Conservation (phyloP, 2,329 filamentous ascomycete species). For the Penicillium decumbens region DNA sequence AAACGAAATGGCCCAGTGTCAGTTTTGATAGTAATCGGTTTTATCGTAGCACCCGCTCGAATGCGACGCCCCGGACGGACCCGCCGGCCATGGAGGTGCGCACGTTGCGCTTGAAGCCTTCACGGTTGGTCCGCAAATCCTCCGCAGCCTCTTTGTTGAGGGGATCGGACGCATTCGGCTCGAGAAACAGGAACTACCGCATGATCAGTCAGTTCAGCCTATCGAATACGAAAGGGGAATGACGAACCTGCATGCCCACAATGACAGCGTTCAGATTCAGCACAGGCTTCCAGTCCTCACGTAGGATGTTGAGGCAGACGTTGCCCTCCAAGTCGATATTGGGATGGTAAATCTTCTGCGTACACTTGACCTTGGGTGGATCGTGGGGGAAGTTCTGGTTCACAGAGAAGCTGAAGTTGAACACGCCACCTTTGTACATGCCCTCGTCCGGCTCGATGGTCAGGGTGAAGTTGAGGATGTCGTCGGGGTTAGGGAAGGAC, state of each 20-base stretch:
- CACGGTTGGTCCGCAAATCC: conserved; percentile 77
- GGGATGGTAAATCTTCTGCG: conserved; percentile 97
- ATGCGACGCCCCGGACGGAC: conserved; percentile 64
- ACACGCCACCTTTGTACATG: conserved; percentile 81
- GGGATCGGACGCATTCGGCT: conserved; percentile 95
- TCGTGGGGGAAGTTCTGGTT: conserved; percentile 95
- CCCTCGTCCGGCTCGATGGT: conserved; percentile 52
- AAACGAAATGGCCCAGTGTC: neutral
- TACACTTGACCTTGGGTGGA: conserved; percentile 93
- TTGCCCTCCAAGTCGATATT: conserved; percentile 98
- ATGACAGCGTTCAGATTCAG: conserved; percentile 95
- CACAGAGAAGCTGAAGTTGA: conserved; percentile 87
- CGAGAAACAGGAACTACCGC: conserved; percentile 83
- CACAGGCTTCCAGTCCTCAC: conserved; percentile 99
- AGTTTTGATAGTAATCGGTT: neutral
- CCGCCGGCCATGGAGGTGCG: conserved; percentile 78
- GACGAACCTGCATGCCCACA: conserved; percentile 74
- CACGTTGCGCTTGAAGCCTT: conserved; percentile 89
- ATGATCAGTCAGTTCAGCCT: neutral
- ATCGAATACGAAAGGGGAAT: neutral
- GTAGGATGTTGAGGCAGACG: conserved; percentile 92
- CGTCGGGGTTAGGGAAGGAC: conserved; percentile 55
- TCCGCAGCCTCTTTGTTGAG: conserved; percentile 97
- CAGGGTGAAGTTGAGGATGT: conserved; percentile 52
- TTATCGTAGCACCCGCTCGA: conserved; percentile 73